Evolutionary conservation across 2,329 filamentous ascomycete species (phyloP), one percentile per base, ranked within the genome.

Genomic region (Paraphoma sp.): DNA sequence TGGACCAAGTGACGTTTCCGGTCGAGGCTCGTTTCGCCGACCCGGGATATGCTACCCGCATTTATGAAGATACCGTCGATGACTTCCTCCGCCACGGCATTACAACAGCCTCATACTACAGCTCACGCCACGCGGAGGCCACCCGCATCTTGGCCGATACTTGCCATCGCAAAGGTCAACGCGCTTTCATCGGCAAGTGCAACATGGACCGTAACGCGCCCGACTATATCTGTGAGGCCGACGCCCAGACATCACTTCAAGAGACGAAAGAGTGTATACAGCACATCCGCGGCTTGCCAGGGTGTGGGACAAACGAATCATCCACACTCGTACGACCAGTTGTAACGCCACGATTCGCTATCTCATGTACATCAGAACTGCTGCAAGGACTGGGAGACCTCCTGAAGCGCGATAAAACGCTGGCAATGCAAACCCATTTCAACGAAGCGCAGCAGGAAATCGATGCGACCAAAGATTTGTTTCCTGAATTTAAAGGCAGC

Each of bases 381-480:
- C 79, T 90, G 2, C 53, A 64, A 0, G 85, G 85, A 0, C 76
- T 90, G 1, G 87, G 87, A 0, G 67, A 75, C 1, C 80, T 89
- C 23, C 83, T 83, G 0, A 62, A 64, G 3, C 62, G 77, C 9
- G 78, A 88, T 53, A 28, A 44, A 1, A 70, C 79, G 1, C 67
- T 89, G 17, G 79, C 84, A 0, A 83, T 90, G 31, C 87, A 90
- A 72, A 89, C 87, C 3, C 87, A 89, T 69, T 89, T 89, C 76
- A 86, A 88, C 70, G 87, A 89, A 67, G 86, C 87, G 0, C 77
- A 81, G 63, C 82, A 87, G 56, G 87, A 89, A 69, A 85, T 87
- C 51, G 61, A 76, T 1, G 81, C 82, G 17, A 89, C 87, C 0
- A 73, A 71, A 7, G 70, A 78, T 0, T 73, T 89, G 2, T 89